These are phyloP conservation scores for Pichia sp. DNA, from an alignment of 1,139 yeast species.

Conservation along the genomic window DNA sequence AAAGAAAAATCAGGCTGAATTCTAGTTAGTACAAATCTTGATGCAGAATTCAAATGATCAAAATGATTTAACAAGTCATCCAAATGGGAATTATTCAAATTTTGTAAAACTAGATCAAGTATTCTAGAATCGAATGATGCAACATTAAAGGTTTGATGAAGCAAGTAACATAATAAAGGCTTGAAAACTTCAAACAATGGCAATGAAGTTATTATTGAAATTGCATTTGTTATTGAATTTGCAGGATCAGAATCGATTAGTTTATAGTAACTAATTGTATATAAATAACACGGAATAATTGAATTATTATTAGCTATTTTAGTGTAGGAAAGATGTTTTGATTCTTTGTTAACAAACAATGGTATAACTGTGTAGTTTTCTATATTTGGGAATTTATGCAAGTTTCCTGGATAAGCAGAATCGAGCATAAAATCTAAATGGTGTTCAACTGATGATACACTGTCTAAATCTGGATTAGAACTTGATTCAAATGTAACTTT, in stretches of 20 bases:
- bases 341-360: slow-evolving; percentile 34
- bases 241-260: slow-evolving; percentile 34
- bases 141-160: slow-evolving; percentile 38
- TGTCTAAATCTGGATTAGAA: slow-evolving; percentile 34
- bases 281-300: slow-evolving; percentile 36
- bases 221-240: slow-evolving; percentile 46
- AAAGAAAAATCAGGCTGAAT: slow-evolving; percentile 13
- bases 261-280: slow-evolving; percentile 43
- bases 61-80: slow-evolving; percentile 16
- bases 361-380: slow-evolving; percentile 48
- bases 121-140: slow-evolving; percentile 15
- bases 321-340: slow-evolving; percentile 39
- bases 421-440: slow-evolving; percentile 38
- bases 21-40: slow-evolving; percentile 22
- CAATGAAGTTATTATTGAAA: slow-evolving; percentile 41
- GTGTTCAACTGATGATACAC: slow-evolving; percentile 23
- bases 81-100: slow-evolving; percentile 20
- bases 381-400: slow-evolving; percentile 32
- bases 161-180: slow-evolving; percentile 43
- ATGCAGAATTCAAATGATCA: slow-evolving; percentile 11
- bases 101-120: slow-evolving; percentile 10
- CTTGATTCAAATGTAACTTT: neutral
- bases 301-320: slow-evolving; percentile 32
- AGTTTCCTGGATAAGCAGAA: slow-evolving; percentile 24
- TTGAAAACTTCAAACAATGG: slow-evolving; percentile 43